A percentile compares a stretch with the other conserved stretches of the same genome.
These are phyloP conservation scores for Starmerella tilneyi DNA, from an alignment of 805 yeast genomes.

Conservation along the genomic window DNA sequence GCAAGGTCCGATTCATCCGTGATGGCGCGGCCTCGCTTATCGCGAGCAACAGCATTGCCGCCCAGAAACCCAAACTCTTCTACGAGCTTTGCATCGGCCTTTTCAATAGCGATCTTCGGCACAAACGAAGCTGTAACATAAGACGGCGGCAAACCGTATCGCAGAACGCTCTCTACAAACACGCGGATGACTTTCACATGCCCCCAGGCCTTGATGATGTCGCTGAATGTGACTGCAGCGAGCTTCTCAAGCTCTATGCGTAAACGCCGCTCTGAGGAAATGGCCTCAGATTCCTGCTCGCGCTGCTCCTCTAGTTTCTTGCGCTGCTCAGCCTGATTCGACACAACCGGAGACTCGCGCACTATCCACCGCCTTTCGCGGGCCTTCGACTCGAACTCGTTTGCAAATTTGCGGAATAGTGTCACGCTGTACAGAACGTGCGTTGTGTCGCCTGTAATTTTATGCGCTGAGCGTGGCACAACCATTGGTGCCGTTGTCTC, in stretches of 20 bases:
- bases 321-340: constrained; percentile 44
- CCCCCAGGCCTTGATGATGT: constrained; percentile 74
- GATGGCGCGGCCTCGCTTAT: constrained; percentile 53
- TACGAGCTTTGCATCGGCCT: constrained; percentile 60
- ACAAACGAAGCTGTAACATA: constrained; percentile 51
- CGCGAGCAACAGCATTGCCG: constrained; percentile 72
- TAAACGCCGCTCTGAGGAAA: constrained; percentile 60
- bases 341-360: constrained; percentile 43
- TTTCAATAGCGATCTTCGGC: constrained; percentile 36
- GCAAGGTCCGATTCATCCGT: constrained; percentile 60
- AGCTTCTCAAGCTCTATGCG: constrained; percentile 68
- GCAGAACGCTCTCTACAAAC: constrained; percentile 83
- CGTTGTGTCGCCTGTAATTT: constrained; percentile 63
- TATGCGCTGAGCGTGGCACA: constrained; percentile 79
- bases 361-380: constrained; percentile 87
- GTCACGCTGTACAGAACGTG: constrained; percentile 67
- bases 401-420: constrained; percentile 68
- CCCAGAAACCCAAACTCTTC: constrained; percentile 79
- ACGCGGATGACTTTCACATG: constrained; percentile 80
- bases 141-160: constrained; percentile 95
- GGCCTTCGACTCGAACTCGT: constrained; percentile 56
- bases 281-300: constrained; percentile 54
- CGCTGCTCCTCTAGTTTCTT: constrained; percentile 41
- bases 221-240: constrained; percentile 81
- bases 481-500: constrained; percentile 73